A percentile compares a stretch with the other conserved stretches of the same genome.
Conservation (phyloP, 176 grass and related monocot species). For the Calamus simplicifolius region DNA sequence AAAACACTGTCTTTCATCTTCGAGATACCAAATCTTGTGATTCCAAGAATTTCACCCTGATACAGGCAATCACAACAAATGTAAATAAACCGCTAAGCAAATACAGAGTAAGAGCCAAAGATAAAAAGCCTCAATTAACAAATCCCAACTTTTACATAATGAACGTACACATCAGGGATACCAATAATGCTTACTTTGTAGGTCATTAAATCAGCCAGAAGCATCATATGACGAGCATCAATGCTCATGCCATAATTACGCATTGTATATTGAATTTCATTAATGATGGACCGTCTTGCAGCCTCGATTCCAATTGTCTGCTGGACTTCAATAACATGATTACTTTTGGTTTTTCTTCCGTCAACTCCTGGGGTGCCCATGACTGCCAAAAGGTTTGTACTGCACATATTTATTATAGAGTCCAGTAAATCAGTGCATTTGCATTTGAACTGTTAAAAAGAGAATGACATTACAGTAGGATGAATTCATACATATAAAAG, state of each 20-base stretch:
- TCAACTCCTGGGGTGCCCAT: constrained; percentile 77
- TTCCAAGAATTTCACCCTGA: constrained; percentile 90
- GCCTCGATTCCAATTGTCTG: constrained; percentile 78
- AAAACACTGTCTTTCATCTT: constrained; percentile 92
- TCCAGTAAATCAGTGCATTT: not conserved
- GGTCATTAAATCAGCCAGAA: constrained; percentile 96
- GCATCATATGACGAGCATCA: constrained; percentile 93
- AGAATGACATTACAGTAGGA: not conserved
- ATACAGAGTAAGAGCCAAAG: no score
- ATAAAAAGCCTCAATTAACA: no score
- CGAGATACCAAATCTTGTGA: constrained; percentile 77
- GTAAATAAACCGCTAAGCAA: constrained; percentile 5
- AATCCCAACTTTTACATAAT: not conserved
- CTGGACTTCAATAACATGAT: constrained; percentile 80
- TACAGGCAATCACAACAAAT: constrained; percentile 23
- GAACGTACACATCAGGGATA: not conserved
- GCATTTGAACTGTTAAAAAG: not conserved
- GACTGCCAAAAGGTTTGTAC: constrained; percentile 85
- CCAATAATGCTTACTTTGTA: constrained; percentile 48
- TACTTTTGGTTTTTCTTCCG: constrained; percentile 63
- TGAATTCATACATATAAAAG: no score
- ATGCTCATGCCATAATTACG: constrained; percentile 73
- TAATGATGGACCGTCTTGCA: constrained; percentile 66
- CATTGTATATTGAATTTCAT: constrained; percentile 77
- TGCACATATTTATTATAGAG: constrained; percentile 5